A percentile compares a stretch with the other conserved stretches of the same genome.
Evolutionary conservation across 2,329 filamentous ascomycete genomes (phyloP).

Genomic region (Reticulascus tulasneorum): DNA sequence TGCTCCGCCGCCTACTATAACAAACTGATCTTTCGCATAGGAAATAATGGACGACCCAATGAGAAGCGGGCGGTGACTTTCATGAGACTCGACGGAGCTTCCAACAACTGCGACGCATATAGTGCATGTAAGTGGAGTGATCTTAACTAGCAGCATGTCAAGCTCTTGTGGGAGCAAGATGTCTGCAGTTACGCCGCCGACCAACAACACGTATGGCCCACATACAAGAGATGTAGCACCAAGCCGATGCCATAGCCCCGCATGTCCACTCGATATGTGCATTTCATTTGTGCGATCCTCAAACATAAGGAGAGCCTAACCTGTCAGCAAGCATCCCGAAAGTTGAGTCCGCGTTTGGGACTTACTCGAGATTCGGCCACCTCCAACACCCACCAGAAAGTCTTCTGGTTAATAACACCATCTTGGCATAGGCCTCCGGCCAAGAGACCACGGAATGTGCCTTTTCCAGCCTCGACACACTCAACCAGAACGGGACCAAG

Average conservation of each 20-base stretch:
- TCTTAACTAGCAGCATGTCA: constrained; percentile 43
- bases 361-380: constrained; percentile 32
- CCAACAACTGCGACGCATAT: too few relatives aligned
- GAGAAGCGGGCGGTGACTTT: constrained; percentile 66
- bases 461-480: constrained; percentile 17
- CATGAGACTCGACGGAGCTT: too few relatives aligned
- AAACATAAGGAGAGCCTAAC: constrained; percentile 6
- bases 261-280: too few relatives aligned
- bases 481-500: constrained; percentile 42
- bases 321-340: neutral
- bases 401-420: constrained; percentile 58
- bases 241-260: constrained; percentile 38
- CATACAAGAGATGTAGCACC: constrained; percentile 34
- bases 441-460: constrained; percentile 55
- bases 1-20: constrained; percentile 74
- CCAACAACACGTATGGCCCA: constrained; percentile 24
- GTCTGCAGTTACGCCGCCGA: constrained; percentile 40
- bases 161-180: constrained; percentile 39
- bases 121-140: too few relatives aligned
- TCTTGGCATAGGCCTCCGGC: constrained; percentile 67
- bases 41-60: constrained; percentile 60
- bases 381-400: constrained; percentile 61
- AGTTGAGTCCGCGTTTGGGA: constrained; percentile 4
- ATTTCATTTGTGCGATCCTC: neutral
- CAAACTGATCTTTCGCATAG: constrained; percentile 42